A percentile compares a stretch with the other conserved stretches of the same genome.
Evolutionary conservation across 208 protist genomes (phyloP).

Genomic region (Trypanosoma grayi): DNA sequence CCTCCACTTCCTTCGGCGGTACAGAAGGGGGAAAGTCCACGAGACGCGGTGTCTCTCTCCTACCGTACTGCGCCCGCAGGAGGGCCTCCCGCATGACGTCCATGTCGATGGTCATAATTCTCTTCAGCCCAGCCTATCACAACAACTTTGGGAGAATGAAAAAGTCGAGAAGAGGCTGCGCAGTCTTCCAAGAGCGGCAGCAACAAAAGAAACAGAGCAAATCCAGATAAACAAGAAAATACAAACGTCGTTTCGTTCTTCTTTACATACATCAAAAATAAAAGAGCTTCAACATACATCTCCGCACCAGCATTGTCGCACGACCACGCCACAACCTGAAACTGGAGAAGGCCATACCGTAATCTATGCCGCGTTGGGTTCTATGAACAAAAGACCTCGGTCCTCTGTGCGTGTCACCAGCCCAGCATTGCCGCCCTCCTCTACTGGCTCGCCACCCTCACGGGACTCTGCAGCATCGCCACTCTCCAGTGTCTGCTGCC

Average conservation of each 20-base stretch:
- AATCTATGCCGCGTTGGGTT: slow-evolving; percentile 11
- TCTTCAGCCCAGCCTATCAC: background rate
- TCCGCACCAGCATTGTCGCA: too few relatives aligned
- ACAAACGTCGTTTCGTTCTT: too few relatives aligned
- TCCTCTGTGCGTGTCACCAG: background rate
- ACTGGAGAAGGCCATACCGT: slow-evolving; percentile 1
- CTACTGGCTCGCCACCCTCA: slow-evolving; percentile 8
- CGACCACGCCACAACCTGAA: too few relatives aligned
- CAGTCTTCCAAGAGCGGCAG: too few relatives aligned
- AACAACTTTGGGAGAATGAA: background rate
- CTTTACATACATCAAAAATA: too few relatives aligned
- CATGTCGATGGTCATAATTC: slow-evolving; percentile 17
- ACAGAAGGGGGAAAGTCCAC: slow-evolving; percentile 60
- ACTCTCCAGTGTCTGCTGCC: background rate
- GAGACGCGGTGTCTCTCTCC: slow-evolving; percentile 38
- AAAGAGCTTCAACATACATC: too few relatives aligned
- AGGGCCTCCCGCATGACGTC: slow-evolving; percentile 50
- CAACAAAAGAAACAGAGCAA: background rate
- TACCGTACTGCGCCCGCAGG: slow-evolving; percentile 62
- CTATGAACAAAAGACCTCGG: background rate
- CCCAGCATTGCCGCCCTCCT: background rate
- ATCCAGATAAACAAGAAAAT: background rate
- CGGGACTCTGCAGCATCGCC: slow-evolving; percentile 5
- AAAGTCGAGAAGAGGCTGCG: background rate
- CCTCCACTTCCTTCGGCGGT: slow-evolving; percentile 30